Conservation (phyloP, 192 early-diverging fungal genomes). For the Backusella liffmaniae region DNA sequence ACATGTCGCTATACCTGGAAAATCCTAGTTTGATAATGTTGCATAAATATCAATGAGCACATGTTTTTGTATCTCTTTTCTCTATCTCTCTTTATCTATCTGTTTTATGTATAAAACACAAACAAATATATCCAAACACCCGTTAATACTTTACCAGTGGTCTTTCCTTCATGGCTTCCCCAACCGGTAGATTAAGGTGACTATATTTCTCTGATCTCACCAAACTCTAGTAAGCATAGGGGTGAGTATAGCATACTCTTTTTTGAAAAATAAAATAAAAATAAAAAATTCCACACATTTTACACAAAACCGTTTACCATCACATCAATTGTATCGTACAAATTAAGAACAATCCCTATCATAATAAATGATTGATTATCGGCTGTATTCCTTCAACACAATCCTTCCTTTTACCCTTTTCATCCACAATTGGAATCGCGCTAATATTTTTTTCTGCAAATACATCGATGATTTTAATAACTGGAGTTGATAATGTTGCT, state of each 20-base stretch:
- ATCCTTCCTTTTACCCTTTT: conserved; percentile 41
- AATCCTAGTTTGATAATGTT: conserved; percentile 55
- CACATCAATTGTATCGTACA: conserved; percentile 95
- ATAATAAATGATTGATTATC: neutral
- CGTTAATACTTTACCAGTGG: conserved; percentile 53
- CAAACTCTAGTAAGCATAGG: conserved; percentile 41
- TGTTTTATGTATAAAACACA: neutral
- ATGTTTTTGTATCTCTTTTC: neutral
- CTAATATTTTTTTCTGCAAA: conserved; percentile 89
- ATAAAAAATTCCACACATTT: neutral
- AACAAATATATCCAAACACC: neutral
- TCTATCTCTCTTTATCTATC: neutral
- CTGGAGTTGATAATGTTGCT: conserved; percentile 70
- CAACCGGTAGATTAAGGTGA: conserved; percentile 82
- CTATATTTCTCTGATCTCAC: conserved; percentile 67
- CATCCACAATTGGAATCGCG: conserved; percentile 89
- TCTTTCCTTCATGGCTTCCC: conserved; percentile 74
- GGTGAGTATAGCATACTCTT: neutral
- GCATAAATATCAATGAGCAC: neutral
- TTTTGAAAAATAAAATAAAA: neutral
- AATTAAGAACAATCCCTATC: conserved; percentile 72
- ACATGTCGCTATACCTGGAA: conserved; percentile 90
- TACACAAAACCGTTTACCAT: conserved; percentile 55
- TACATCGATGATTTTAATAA: conserved; percentile 85
- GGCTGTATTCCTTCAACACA: neutral